Percentiles rank a stretch among this genome's conserved stretches.
Conservation (phyloP, 1,284 basidiomycete genomes). For the Sparassis latifolia region DNA sequence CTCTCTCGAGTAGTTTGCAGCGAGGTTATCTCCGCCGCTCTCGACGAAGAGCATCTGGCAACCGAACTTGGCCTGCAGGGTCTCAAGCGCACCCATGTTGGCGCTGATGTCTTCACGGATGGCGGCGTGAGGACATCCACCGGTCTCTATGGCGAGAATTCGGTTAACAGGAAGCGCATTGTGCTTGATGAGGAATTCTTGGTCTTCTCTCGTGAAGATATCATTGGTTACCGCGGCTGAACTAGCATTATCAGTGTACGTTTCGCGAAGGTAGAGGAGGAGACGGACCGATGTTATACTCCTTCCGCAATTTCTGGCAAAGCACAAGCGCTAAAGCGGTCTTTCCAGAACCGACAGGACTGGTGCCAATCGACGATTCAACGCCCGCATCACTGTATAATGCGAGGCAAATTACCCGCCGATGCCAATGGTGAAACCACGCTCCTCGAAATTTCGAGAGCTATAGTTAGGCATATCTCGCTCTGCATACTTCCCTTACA, state of each 20-base stretch:
- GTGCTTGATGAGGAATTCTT: conserved; percentile 94
- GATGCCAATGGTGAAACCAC: conserved; percentile 95
- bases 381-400: background rate
- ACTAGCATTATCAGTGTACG: background rate
- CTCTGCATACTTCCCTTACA: conserved; percentile 82
- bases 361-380: conserved; percentile 24
- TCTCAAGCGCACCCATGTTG: conserved; percentile 93
- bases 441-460: conserved; percentile 81
- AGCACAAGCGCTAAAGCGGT: conserved; percentile 91
- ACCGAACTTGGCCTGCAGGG: conserved; percentile 84
- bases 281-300: conserved; percentile 81
- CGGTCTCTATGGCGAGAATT: conserved; percentile 95
- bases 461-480: conserved; percentile 90
- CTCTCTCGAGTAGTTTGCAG: conserved; percentile 93
- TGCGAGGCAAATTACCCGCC: conserved; percentile 65
- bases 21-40: conserved; percentile 93
- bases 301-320: conserved; percentile 78
- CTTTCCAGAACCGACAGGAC: conserved; percentile 96
- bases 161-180: conserved; percentile 80
- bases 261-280: conserved; percentile 1
- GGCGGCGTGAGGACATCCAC: conserved; percentile 92
- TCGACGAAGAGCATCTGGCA: conserved; percentile 90
- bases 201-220: conserved; percentile 96
- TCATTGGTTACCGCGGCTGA: conserved; percentile 92
- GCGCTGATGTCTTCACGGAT: conserved; percentile 97